phyloP scores from a whole-genome alignment of 2,329 filamentous ascomycete species.

The Apiospora arundinis region DNA sequence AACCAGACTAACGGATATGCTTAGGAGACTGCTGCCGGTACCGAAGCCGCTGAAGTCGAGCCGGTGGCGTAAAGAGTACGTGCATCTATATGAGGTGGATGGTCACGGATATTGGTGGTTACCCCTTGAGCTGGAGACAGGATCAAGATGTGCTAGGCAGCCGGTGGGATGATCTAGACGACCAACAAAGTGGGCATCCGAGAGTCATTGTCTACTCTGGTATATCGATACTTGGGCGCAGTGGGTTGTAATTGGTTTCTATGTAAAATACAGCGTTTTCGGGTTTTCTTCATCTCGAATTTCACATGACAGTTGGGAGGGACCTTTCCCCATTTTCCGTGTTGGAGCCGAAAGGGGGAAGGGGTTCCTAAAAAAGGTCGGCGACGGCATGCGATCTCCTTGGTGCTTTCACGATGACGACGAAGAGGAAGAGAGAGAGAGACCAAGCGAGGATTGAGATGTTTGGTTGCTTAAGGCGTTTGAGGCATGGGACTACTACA shows the following conservation, averaged over 20 bases:
- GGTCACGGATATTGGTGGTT: neutral
- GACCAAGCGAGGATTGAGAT: neutral
- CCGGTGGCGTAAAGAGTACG: conserved; percentile 12
- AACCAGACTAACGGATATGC: neutral
- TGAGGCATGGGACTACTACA: conserved; percentile 14
- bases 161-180: neutral
- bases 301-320: conserved; percentile 16
- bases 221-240: conserved; percentile 6
- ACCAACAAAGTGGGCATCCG: neutral
- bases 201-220: neutral
- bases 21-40: neutral
- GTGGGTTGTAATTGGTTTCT: conserved; percentile 17
- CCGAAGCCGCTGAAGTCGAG: conserved; percentile 8
- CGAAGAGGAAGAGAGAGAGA: neutral
- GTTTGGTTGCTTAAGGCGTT: conserved; percentile 13
- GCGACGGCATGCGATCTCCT: neutral
- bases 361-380: neutral
- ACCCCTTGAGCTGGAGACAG: neutral
- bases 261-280: conserved; percentile 22
- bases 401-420: neutral
- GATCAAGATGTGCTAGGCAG: neutral
- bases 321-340: neutral
- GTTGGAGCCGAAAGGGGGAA: neutral
- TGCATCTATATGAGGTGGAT: neutral
- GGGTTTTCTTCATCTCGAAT: conserved; percentile 18